Conservation (phyloP, 345 rosid genomes). For the Citrus reticulata region DNA sequence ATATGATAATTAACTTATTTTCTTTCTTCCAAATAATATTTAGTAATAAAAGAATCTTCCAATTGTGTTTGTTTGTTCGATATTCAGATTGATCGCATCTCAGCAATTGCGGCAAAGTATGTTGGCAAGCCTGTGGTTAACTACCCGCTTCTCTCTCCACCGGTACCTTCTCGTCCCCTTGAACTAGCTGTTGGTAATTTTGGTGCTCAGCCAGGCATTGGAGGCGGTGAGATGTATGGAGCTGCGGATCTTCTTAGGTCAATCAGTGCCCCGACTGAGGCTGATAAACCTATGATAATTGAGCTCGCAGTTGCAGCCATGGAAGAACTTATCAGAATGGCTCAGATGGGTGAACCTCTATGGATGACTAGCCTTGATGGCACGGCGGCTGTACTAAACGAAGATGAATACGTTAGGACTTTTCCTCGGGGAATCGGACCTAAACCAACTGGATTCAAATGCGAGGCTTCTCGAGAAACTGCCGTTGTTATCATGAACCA, state of each 20-base stretch:
- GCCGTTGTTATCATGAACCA: conserved; percentile 66
- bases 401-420: conserved; percentile 59
- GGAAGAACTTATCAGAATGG: conserved; percentile 82
- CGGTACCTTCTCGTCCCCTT: conserved; percentile 57
- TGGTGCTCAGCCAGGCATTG: conserved; percentile 40
- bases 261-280: conserved; percentile 48
- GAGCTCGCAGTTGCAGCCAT: conserved; percentile 86
- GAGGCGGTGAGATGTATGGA: conserved; percentile 55
- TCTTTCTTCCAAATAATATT: neutral
- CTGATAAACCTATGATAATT: conserved; percentile 59
- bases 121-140: conserved; percentile 87
- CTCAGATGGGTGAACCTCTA: conserved; percentile 72
- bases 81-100: conserved; percentile 75
- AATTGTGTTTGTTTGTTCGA: neutral
- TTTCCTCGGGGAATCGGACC: conserved; percentile 65
- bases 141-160: conserved; percentile 67
- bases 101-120: conserved; percentile 89
- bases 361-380: conserved; percentile 67
- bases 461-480: conserved; percentile 78
- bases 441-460: conserved; percentile 53
- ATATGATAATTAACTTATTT: neutral
- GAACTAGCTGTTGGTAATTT: conserved; percentile 64
- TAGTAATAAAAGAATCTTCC: neutral
- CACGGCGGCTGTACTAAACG: conserved; percentile 32
- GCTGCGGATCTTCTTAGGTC: conserved; percentile 72